Evolutionary conservation across 2,329 filamentous ascomycete genomes (phyloP).

Genomic region (Aspergillus ustus): DNA sequence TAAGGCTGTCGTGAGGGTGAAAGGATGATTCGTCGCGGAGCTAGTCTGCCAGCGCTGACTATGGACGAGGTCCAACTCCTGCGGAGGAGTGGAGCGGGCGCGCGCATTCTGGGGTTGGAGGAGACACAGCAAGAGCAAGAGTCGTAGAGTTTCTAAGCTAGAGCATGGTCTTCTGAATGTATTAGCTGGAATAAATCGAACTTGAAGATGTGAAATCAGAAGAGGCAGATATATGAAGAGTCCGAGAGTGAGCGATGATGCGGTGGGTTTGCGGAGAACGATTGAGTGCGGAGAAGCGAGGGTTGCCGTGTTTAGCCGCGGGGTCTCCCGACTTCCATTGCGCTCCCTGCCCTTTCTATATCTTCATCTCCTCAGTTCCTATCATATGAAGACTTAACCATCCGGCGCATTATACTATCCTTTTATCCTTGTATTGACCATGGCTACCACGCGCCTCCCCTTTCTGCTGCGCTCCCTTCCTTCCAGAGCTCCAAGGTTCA

Average conservation of each 20-base stretch:
- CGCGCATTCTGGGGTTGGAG: constrained; percentile 41
- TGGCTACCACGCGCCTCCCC: constrained; percentile 40
- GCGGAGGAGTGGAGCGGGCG: constrained; percentile 45
- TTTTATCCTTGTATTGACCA: constrained; percentile 19
- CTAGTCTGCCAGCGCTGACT: constrained; percentile 9
- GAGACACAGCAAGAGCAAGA: constrained; percentile 13
- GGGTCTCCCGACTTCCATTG: not conserved
- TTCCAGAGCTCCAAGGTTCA: constrained; percentile 32
- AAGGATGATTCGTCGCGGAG: constrained; percentile 27
- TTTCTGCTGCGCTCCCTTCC: constrained; percentile 38
- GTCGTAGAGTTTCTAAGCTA: constrained; percentile 7
- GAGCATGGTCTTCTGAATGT: not conserved
- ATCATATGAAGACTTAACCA: not conserved
- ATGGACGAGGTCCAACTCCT: constrained; percentile 25
- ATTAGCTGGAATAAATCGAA: not conserved
- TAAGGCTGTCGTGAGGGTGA: constrained; percentile 15
- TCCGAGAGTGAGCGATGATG: constrained; percentile 8
- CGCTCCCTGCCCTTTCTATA: not conserved
- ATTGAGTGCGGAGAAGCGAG: constrained; percentile 41
- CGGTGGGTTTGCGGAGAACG: constrained; percentile 22
- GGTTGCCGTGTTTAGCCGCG: constrained; percentile 53
- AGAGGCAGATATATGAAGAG: not conserved
- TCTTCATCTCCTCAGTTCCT: not conserved
- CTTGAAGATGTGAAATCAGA: not conserved
- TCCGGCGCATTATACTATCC: not conserved